Evolutionary conservation across 805 yeast genomes (phyloP).

Genomic region (Metschnikowia anglica): DNA sequence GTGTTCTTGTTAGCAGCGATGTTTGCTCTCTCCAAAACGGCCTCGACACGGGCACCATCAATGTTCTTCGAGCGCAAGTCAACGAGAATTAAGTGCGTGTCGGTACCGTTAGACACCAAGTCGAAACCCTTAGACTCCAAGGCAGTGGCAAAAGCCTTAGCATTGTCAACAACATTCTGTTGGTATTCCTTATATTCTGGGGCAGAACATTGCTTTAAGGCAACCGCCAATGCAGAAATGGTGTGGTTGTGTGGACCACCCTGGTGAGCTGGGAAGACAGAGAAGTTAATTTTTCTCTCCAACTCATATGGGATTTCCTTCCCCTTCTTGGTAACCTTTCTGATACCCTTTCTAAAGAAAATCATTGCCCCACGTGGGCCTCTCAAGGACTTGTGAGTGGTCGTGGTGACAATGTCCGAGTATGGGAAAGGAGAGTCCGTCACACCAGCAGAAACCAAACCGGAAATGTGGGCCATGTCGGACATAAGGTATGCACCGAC

Average conservation of each 20-base stretch:
- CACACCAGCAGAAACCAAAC: conserved; percentile 92
- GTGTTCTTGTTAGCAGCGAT: conserved; percentile 96
- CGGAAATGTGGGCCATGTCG: conserved; percentile 98
- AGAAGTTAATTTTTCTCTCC: conserved; percentile 89
- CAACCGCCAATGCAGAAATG: conserved; percentile 92
- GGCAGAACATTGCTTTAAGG: conserved; percentile 84
- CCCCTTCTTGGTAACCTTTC: conserved; percentile 80
- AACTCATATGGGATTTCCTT: conserved; percentile 82
- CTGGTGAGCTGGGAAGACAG: conserved; percentile 99
- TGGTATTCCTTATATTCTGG: conserved; percentile 91
- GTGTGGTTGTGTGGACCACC: conserved; percentile 99
- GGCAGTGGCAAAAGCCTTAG: conserved; percentile 70
- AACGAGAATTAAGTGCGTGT: conserved; percentile 86
- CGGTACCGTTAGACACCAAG: conserved; percentile 91
- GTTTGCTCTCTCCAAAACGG: conserved; percentile 83
- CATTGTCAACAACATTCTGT: conserved; percentile 76
- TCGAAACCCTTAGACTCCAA: conserved; percentile 64
- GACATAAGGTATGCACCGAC: conserved; percentile 91
- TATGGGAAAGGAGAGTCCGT: conserved; percentile 89
- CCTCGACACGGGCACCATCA: conserved; percentile 96
- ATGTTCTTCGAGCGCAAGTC: conserved; percentile 75
- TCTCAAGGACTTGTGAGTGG: conserved; percentile 95
- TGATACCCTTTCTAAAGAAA: conserved; percentile 92
- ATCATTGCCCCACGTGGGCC: conserved; percentile 99
- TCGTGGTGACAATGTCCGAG: conserved; percentile 95